Base-by-base conservation (phyloP, 1,139 yeast species). In the Candida sanyaensis region DNA sequence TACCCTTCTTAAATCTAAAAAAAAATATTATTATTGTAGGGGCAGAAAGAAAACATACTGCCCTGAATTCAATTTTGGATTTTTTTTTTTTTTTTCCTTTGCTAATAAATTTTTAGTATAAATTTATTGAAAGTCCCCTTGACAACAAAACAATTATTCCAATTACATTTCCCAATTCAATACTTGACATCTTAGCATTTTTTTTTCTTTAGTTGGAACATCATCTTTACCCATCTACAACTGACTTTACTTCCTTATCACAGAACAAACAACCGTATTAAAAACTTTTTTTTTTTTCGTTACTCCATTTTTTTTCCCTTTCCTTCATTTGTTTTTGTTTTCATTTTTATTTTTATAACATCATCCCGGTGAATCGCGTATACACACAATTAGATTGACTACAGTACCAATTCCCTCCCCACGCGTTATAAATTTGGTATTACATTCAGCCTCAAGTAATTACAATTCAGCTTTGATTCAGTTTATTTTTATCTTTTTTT, bases 111-210 rank as follows among this genome's bases (percentile, higher is more conserved):
- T 36, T 17, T 36, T 36, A 36, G 39, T 36, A 36, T 36, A 40
- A 40, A 40, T 31, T 40, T 29, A 40, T 30, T 40, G 23, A 29
- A 40, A 40, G 42, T 40, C 31, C 42, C 42, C 42, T 40, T 40
- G 42, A 40, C 42, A 40, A 40, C 42, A 40, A 40, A 26, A 38
- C 28, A 36, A 36, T 36, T 36, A 36, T 36, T 40, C 33, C 37
- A 40, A 40, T 40, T 40, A 40, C 42, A 40, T 31, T 40, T 30
- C 42, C 42, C 29, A 40, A 40, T 40, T 40, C 30, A 31, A 30
- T 40, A 40, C 39, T 36, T 36, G 39, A 36, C 39, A 23, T 36
- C 39, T 36, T 42, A 11, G 29, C 37, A 32, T 40, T 43, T 41
- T 30, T 37, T 34, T 32, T n/a, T n/a, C n/a, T n/a, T 33, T 26